Base-by-base conservation (phyloP, 768 basidiomycete genomes). In the Leccinellum albellum region DNA sequence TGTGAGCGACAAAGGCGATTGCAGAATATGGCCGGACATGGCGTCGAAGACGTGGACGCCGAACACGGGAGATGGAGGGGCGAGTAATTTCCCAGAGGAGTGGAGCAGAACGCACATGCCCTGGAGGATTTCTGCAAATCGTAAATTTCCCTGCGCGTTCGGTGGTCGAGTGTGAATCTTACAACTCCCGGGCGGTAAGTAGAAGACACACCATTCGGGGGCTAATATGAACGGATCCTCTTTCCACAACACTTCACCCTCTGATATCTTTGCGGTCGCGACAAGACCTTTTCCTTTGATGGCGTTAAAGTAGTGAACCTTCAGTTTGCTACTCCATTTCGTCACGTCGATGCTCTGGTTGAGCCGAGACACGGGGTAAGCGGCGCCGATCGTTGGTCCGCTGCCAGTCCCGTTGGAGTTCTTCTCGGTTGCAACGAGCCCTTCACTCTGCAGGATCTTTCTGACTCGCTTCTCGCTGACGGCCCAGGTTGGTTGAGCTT, bases 271-370 rank as follows among this genome's bases (percentile, higher is more conserved):
- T 50, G 84, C 81, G 32, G 73, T 81, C 1, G 91, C 90, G 0
- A 94, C 82, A 33, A 96, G 75, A 0, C 93, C 94, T 64, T 94
- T 94, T 3, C 94, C 93, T 65, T 87, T 93, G 56, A 76, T 75
- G 58, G 78, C 77, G 49, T 82, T 78, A 64, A 92, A 92, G 71
- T 84, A 79, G 65, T 76, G 80, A 6, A 91, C 88, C 45, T 81
- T 76, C 10, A 89, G 78, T 64, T 86, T 88, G 13, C 70, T 68
- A 23, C 84, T 84, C 82, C 86, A 89, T 55, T 77, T 81, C 3
- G 70, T 57, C 31, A 88, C 69, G 63, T 92, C 83, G 7, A 94
- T 76, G 23, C 78, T 75, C 26, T 82, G 72, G 60, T 91, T 84
- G 33, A 92, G 62, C 10, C 77, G 76, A 3, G 89, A 91, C n/a